Base-by-base conservation (phyloP, 169 alveolate genomes). In the Babesia bovis region DNA sequence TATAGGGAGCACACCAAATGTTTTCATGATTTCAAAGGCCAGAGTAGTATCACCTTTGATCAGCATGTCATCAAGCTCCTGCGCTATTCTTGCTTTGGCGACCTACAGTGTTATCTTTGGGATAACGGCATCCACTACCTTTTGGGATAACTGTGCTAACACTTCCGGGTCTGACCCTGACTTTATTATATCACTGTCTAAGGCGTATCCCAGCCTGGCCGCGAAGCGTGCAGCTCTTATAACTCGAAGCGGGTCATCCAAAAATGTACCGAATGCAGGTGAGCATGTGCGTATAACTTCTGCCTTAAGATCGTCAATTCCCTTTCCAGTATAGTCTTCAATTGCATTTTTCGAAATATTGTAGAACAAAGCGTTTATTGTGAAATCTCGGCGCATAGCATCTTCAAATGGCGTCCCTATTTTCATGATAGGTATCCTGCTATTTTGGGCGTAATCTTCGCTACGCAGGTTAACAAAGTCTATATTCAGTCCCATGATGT, bases 211-310 rank as follows among this genome's bases (percentile, higher is more conserved):
- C 40, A 81, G 35, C 32, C 88, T 36, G 13, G 84, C 69, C 42
- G 71, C 42, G 77, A 98, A 97, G 66, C 99, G 89, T 30, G 97
- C 91, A n/a, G 98, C 96, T 74, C 99, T 90, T 60, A 98, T 82
- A 25, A 95, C 92, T 76, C 99, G 90, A 38, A 98, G 85, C 5
- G 99, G 99, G 87, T 98, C 99, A 85, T 98, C 99, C 65, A 91
- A 72, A 83, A 97, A 95, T 5, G 99, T 97, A 35, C 92, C 76
- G 26, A 90, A 75, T 2, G 99, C 96, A 32, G 92, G 94, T 35
- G 96, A 81, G 4, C 99, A 98, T 7, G 98, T 96, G 68, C 98
- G 87, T 13, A 97, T 95, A 21, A 97, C 55, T 67, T 94, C 90
- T 38, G 93, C 87, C 67, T 90, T 68, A 36, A 98, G 90, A 82